Evolutionary conservation across 2,329 filamentous ascomycete species (phyloP).

Genomic region (Clarireedia sp.): DNA sequence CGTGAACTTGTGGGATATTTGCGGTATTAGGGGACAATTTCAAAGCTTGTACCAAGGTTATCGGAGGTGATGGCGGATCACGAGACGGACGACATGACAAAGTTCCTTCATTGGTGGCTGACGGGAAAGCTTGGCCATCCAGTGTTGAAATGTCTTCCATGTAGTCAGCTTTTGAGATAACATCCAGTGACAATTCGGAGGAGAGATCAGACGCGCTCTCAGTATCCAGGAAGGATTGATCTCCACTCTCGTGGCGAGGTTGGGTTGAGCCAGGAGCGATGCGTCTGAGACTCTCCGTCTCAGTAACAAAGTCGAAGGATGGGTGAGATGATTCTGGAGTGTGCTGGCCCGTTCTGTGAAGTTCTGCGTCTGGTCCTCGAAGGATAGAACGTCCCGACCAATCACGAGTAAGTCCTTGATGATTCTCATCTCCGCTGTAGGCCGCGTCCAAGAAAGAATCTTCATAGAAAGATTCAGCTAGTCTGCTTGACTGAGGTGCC

Average conservation of each 20-base stretch:
- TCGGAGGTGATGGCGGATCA: constrained; percentile 38
- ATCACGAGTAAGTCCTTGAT: constrained; percentile 33
- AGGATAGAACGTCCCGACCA: constrained; percentile 51
- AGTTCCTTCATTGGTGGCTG: constrained; percentile 22
- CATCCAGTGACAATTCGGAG: constrained; percentile 52
- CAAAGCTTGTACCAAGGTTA: constrained; percentile 42
- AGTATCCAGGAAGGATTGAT: constrained; percentile 31
- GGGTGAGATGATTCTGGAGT: constrained; percentile 30
- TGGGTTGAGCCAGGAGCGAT: constrained; percentile 16
- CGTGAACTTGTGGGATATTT: constrained; percentile 33
- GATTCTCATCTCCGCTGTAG: constrained; percentile 41
- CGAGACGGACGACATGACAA: constrained; percentile 22
- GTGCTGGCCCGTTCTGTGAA: constrained; percentile 16
- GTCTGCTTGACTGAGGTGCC: constrained; percentile 48
- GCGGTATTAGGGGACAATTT: constrained; percentile 35
- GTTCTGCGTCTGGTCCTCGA: constrained; percentile 38
- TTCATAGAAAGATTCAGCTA: constrained; percentile 68
- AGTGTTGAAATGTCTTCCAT: constrained; percentile 22
- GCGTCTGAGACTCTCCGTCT: constrained; percentile 41
- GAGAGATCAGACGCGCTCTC: constrained; percentile 46
- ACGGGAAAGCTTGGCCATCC: constrained; percentile 30
- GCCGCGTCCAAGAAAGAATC: constrained; percentile 69
- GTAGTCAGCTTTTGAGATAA: constrained; percentile 29
- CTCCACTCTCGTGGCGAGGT: constrained; percentile 16
- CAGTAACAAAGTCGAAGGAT: constrained; percentile 48